Evolutionary conservation across 1,139 yeast species (phyloP).

Genomic region (Meyerozyma athensensis): DNA sequence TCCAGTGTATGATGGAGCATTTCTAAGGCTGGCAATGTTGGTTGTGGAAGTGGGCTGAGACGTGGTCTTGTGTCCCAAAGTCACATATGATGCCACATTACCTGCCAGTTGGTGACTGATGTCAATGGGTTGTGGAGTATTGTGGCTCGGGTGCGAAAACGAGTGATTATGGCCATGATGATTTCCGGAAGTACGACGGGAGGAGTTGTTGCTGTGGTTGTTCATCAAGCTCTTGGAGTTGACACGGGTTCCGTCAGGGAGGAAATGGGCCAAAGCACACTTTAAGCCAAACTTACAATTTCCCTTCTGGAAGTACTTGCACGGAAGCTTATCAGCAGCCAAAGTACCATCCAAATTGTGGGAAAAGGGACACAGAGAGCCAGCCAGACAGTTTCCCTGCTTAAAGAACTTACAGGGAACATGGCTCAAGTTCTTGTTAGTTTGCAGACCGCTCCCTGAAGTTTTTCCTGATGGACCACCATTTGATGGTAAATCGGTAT

Average conservation of each 20-base stretch:
- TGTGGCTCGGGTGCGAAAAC: not conserved
- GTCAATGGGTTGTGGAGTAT: slow-evolving; percentile 2
- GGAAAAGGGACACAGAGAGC: slow-evolving; percentile 84
- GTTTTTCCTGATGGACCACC: not conserved
- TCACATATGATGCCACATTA: not conserved
- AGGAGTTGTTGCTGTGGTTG: not conserved
- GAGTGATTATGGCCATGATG: not conserved
- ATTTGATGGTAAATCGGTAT: not conserved
- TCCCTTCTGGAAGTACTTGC: slow-evolving; percentile 92
- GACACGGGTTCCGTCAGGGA: slow-evolving; percentile 84
- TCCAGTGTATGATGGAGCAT: not conserved
- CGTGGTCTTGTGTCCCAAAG: not conserved
- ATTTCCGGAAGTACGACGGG: not conserved
- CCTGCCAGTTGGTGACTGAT: not conserved
- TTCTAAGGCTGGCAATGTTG: not conserved
- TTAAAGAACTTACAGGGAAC: slow-evolving; percentile 92
- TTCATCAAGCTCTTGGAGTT: slow-evolving; percentile 38
- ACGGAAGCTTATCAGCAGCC: slow-evolving; percentile 65
- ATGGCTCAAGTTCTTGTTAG: slow-evolving; percentile 59
- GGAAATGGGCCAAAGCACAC: slow-evolving; percentile 87
- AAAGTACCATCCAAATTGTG: slow-evolving; percentile 63
- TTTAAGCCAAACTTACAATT: slow-evolving; percentile 90
- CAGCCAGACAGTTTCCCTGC: slow-evolving; percentile 95
- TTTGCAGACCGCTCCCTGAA: not conserved
- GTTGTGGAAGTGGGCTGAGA: not conserved